Conservation (phyloP, 1,284 basidiomycete genomes). For the Takashimella koratensis region DNA sequence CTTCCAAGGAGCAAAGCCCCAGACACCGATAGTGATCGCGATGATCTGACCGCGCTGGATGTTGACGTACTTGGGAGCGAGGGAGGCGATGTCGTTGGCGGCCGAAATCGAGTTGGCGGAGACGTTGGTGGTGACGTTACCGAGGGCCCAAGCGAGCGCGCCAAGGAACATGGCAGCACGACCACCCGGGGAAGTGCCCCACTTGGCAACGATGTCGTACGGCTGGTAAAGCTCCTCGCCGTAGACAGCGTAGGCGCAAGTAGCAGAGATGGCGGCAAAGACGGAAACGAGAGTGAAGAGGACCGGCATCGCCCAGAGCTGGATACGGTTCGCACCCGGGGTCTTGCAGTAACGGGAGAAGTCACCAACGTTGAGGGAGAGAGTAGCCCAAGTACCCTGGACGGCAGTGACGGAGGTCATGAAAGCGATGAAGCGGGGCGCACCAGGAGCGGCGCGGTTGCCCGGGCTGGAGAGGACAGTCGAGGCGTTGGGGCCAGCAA, state of each 20-base stretch:
- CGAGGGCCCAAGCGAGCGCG: slow-evolving; percentile 62
- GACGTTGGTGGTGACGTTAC: slow-evolving; percentile 70
- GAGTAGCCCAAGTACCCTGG: slow-evolving; percentile 39
- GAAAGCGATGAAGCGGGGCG: slow-evolving; percentile 34
- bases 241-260: slow-evolving; percentile 58
- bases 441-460: slow-evolving; percentile 25
- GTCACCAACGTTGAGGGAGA: slow-evolving; percentile 70
- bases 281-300: slow-evolving; percentile 61
- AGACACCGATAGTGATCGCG: slow-evolving; percentile 67
- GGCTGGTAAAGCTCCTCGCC: slow-evolving; percentile 51
- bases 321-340: slow-evolving; percentile 54
- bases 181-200: slow-evolving; percentile 57
- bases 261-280: slow-evolving; percentile 63
- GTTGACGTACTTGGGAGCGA: slow-evolving; percentile 59
- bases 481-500: slow-evolving; percentile 62
- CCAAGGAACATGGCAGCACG: slow-evolving; percentile 75
- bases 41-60: slow-evolving; percentile 70
- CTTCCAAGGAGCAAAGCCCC: slow-evolving; percentile 51
- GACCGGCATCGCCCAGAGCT: slow-evolving; percentile 65
- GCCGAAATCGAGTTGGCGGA: slow-evolving; percentile 64
- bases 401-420: slow-evolving; percentile 35
- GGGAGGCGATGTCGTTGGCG: slow-evolving; percentile 70
- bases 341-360: slow-evolving; percentile 49
- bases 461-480: slow-evolving; percentile 49
- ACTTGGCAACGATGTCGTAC: slow-evolving; percentile 54